Evolutionary conservation across 345 rosid species (phyloP), one percentile per base, ranked within the genome.

Genomic region (Hibiscus mutabilis): DNA sequence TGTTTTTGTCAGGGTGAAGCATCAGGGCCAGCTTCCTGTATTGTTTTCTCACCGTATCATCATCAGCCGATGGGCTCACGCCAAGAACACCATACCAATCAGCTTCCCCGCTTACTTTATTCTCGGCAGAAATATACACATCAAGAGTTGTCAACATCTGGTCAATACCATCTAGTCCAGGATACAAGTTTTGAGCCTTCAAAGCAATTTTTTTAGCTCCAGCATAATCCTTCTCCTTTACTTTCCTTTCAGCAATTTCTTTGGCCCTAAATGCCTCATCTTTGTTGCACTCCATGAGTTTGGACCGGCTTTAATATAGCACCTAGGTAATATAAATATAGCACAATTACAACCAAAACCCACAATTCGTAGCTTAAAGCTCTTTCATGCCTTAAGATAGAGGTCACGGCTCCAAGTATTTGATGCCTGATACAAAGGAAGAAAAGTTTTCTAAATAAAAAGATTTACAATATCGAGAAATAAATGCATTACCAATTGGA

Each of bases 1-100:
- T 90, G 84, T 88, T 91, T 79, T 94, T 94, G 79, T 94, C 97
- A 8, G 98, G 98, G 73, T 90, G 98, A 63, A 94, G 92, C 76
- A 81, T 57, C 72, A 91, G 79, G 57, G 84, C 91, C 63, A 91
- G 78, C 79, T 87, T 90, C 71, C 84, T 78, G 60, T 87, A 92
- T 72, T 90, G 95, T 76, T 83, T 90, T 76, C 77, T 86, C 47
- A 89, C 78, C 4, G 77, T 71, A 16, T 89, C 97, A 33, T 89
- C 98, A 76, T 85, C 88, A 73, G 83, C 89, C 62, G 42, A 78
- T 14, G 93, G 87, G 47, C 76, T 83, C 9, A 81, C 82, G 52
- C 91, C 89, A 31, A 93, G 90, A 60, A 93, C 74, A 66, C 90
- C 87, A 22, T 86, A 91, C 98, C 98, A 93, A 75, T 93, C 92